Conservation (phyloP, 2,329 filamentous ascomycete genomes). For the Domatiomyces globalis region DNA sequence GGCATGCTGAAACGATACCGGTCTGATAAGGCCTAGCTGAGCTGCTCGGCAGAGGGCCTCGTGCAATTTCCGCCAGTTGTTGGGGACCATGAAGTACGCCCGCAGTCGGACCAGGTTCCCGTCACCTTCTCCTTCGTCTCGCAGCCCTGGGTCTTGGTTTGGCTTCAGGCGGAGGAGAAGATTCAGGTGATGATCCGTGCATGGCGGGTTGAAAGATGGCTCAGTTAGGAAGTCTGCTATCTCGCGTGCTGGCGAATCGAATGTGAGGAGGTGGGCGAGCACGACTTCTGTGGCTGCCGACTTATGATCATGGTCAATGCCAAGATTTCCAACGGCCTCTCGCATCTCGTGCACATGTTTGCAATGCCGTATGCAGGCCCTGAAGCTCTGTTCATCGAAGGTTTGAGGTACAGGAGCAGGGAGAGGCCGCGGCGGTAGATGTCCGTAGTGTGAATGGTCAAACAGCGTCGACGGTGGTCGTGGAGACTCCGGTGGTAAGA, state of each 20-base stretch:
- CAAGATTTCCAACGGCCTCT: background rate
- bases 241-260: slow-evolving; percentile 3
- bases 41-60: slow-evolving; percentile 8
- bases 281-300: slow-evolving; percentile 4
- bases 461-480: background rate
- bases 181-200: slow-evolving; percentile 7
- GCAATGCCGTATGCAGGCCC: slow-evolving; percentile 1
- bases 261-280: slow-evolving; percentile 6
- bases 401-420: background rate
- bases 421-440: background rate
- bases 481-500: background rate
- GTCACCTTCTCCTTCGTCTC: background rate
- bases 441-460: background rate
- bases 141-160: background rate
- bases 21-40: slow-evolving; percentile 10
- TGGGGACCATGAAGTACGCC: background rate
- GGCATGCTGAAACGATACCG: slow-evolving; percentile 6
- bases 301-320: slow-evolving; percentile 3
- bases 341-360: slow-evolving; percentile 6
- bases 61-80: slow-evolving; percentile 5
- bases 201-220: slow-evolving; percentile 12
- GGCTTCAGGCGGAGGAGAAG: background rate
- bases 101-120: slow-evolving; percentile 1
- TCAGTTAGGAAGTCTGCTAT: slow-evolving; percentile 12
- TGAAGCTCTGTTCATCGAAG: background rate